A percentile compares a stretch with the other conserved stretches of the same genome.
Evolutionary conservation across 441 rosid genomes (phyloP).

Genomic region (Gossypium gossypioides): DNA sequence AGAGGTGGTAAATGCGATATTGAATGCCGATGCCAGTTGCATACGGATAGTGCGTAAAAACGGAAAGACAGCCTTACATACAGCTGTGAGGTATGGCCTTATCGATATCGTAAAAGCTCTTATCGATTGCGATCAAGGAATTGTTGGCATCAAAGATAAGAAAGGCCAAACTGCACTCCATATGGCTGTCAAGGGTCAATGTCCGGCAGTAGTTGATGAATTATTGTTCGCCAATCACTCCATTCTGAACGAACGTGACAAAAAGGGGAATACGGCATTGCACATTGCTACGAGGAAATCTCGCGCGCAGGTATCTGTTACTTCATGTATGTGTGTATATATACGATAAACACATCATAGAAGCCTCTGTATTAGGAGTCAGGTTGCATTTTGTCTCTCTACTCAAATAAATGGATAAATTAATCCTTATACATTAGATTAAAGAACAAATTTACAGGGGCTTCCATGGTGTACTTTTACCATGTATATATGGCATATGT

Average conservation of each 20-base stretch:
- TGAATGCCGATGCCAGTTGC: conserved; percentile 50
- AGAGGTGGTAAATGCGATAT: conserved; percentile 66
- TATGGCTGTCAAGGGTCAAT: conserved; percentile 89
- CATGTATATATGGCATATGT: neutral
- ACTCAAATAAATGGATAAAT: too few species aligned
- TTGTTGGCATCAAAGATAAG: conserved; percentile 70
- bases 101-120: conserved; percentile 52
- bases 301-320: conserved; percentile 61
- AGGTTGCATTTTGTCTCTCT: too few species aligned
- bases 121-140: conserved; percentile 48
- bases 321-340: neutral
- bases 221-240: conserved; percentile 46
- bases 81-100: conserved; percentile 70
- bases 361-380: too few species aligned
- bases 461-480: too few species aligned
- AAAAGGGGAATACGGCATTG: conserved; percentile 80
- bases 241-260: conserved; percentile 72
- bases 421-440: too few species aligned
- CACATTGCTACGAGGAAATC: conserved; percentile 87
- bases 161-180: conserved; percentile 96
- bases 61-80: conserved; percentile 90
- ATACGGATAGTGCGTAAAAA: conserved; percentile 74
- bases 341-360: neutral
- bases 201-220: conserved; percentile 52
- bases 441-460: too few species aligned